phyloP scores from a whole-genome alignment of 1,284 basidiomycete species.

The Volvariella surrecta region DNA sequence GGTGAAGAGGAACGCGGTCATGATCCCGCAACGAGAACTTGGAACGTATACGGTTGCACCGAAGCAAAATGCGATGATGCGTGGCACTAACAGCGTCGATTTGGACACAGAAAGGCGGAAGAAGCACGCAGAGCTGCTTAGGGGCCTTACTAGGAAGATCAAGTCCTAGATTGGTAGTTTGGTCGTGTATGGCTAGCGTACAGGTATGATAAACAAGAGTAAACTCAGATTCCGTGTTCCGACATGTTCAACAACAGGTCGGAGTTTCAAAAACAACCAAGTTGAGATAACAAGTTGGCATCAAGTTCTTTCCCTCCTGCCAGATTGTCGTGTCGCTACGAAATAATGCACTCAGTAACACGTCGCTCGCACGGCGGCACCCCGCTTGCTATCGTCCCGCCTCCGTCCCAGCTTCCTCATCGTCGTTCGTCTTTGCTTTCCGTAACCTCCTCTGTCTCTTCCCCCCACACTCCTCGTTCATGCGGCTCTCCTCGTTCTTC shows the following conservation, averaged over 20 bases:
- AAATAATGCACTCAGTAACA: constrained; percentile 23
- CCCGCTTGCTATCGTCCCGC: constrained; percentile 46
- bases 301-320: not conserved
- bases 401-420: constrained; percentile 38
- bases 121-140: constrained; percentile 63
- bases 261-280: constrained; percentile 3
- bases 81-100: constrained; percentile 49
- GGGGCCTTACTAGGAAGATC: constrained; percentile 46
- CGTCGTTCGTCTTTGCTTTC: constrained; percentile 33
- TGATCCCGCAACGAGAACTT: constrained; percentile 63
- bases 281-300: not conserved
- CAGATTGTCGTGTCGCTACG: constrained; percentile 1
- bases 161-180: constrained; percentile 12
- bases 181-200: constrained; percentile 5
- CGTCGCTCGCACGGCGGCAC: constrained; percentile 30
- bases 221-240: not conserved
- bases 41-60: constrained; percentile 74
- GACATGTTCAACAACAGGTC: not conserved
- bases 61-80: constrained; percentile 33
- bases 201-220: not conserved
- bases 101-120: constrained; percentile 62
- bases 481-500: constrained; percentile 36
- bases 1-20: constrained; percentile 67
- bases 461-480: constrained; percentile 43
- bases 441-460: constrained; percentile 21